phyloP scores from a whole-genome alignment of 495 filamentous ascomycete species.

The Platismatia glauca region DNA sequence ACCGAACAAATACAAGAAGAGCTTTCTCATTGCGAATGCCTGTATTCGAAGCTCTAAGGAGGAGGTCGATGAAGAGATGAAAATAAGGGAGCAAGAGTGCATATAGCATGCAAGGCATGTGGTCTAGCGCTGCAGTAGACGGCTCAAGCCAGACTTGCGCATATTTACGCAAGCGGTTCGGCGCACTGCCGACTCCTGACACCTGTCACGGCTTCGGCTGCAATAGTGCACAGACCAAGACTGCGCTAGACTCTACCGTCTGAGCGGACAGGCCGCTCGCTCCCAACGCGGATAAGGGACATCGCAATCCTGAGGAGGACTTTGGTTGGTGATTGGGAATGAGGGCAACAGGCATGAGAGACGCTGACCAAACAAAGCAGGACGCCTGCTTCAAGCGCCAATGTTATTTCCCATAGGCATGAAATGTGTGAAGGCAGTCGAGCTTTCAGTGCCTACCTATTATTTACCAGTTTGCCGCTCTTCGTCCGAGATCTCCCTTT shows the following conservation, averaged over 20 bases:
- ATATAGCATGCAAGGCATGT: background rate
- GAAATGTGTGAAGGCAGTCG: too few species aligned
- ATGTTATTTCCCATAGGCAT: too few species aligned
- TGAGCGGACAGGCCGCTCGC: too few species aligned
- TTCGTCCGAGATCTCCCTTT: too few species aligned
- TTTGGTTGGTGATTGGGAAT: too few species aligned
- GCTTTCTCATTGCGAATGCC: background rate
- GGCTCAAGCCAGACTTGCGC: background rate
- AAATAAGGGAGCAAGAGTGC: background rate
- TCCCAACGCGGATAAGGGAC: too few species aligned
- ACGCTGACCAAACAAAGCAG: too few species aligned
- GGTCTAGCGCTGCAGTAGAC: background rate
- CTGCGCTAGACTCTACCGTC: background rate
- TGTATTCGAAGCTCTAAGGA: background rate
- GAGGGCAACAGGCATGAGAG: too few species aligned
- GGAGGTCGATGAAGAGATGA: background rate
- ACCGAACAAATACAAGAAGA: background rate
- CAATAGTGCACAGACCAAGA: background rate
- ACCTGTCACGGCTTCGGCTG: background rate
- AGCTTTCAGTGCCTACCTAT: too few species aligned
- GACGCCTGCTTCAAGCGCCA: too few species aligned
- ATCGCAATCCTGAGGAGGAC: too few species aligned
- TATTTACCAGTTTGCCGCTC: too few species aligned
- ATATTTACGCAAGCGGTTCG: background rate
- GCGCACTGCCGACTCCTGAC: background rate